Conservation (phyloP, 2,329 filamentous ascomycete genomes). For the Trichoderma sp. region DNA sequence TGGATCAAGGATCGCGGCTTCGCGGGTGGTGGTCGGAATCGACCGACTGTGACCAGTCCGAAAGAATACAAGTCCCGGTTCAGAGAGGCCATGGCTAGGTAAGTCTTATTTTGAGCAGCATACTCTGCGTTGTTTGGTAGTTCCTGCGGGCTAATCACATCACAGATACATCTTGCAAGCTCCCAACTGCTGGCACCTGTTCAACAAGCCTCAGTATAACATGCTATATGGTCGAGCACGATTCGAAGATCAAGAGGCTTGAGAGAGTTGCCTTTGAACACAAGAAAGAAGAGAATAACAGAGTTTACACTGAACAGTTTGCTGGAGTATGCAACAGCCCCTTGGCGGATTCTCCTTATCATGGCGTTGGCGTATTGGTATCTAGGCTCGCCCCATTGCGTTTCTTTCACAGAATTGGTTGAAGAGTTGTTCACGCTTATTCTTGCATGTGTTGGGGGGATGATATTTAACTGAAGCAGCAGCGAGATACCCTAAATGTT, state of each 20-base stretch:
- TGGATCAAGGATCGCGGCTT: conserved; percentile 98
- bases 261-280: background rate
- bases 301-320: background rate
- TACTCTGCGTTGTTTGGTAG: background rate
- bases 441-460: background rate
- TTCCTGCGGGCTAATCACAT: background rate
- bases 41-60: conserved; percentile 93
- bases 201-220: conserved; percentile 45
- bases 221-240: conserved; percentile 37
- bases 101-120: conserved; percentile 39
- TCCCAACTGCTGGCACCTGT: conserved; percentile 74
- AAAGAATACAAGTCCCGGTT: conserved; percentile 98
- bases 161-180: conserved; percentile 67
- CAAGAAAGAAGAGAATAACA: background rate
- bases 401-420: background rate
- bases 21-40: conserved; percentile 69
- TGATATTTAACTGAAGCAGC: conserved; percentile 7
- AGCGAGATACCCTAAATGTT: conserved; percentile 24
- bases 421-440: background rate
- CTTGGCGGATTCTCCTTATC: background rate
- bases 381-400: background rate
- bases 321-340: no score
- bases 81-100: conserved; percentile 92
- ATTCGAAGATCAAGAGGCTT: conserved; percentile 39
- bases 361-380: conserved; percentile 1